phyloP scores from a whole-genome alignment of 768 basidiomycete genomes.

The Collybia sordida region DNA sequence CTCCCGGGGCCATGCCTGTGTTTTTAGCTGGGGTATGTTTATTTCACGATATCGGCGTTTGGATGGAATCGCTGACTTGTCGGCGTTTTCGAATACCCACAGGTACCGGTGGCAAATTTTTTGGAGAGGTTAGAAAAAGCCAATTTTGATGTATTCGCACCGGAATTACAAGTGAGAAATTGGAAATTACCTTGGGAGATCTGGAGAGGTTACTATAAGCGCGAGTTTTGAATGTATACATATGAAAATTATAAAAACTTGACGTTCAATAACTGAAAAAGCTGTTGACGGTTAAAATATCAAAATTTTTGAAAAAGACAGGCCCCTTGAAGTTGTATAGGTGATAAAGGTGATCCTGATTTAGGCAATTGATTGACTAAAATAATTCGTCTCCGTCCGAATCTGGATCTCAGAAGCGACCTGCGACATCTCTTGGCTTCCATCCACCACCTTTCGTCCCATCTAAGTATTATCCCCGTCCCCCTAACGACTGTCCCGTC shows the following conservation, averaged over 20 bases:
- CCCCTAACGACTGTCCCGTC: slow-evolving; percentile 20
- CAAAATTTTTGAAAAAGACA: too few species aligned
- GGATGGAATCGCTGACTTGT: slow-evolving; percentile 16
- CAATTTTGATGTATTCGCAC: slow-evolving; percentile 72
- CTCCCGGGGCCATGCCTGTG: slow-evolving; percentile 61
- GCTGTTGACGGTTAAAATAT: too few species aligned
- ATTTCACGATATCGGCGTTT: slow-evolving; percentile 14
- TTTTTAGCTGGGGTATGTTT: slow-evolving; percentile 70
- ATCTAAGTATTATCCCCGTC: slow-evolving; percentile 14
- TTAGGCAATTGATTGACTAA: slow-evolving; percentile 31
- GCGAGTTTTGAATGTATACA: slow-evolving; percentile 32
- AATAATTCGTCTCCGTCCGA: slow-evolving; percentile 49
- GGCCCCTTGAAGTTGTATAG: too few species aligned
- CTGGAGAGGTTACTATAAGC: slow-evolving; percentile 42
- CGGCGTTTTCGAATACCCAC: slow-evolving; percentile 9
- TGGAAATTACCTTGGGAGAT: slow-evolving; percentile 81
- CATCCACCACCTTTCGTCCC: slow-evolving; percentile 23
- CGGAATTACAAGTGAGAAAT: slow-evolving; percentile 60
- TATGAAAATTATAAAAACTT: background rate
- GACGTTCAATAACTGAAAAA: too few species aligned
- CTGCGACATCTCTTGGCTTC: slow-evolving; percentile 20
- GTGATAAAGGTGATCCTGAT: slow-evolving; percentile 2
- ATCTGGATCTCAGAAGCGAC: slow-evolving; percentile 17
- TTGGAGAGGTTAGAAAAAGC: slow-evolving; percentile 64
- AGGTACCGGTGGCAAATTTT: slow-evolving; percentile 71